Base-by-base conservation (phyloP, 2,329 filamentous ascomycete species). In the Cadophora sp. region DNA sequence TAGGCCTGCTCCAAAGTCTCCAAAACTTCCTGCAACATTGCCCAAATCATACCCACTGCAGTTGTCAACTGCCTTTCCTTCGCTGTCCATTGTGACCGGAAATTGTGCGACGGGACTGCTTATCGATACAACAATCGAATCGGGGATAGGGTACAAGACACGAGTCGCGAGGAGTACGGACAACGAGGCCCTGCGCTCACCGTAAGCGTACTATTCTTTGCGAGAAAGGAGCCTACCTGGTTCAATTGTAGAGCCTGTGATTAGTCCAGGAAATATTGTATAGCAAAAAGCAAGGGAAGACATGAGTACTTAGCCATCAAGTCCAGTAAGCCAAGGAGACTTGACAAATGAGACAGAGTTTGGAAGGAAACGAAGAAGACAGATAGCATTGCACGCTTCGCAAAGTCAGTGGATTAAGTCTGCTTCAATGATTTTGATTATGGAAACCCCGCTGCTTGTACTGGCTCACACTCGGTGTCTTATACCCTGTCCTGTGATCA, bases 281-380 rank as follows among this genome's bases (percentile, higher is more conserved):
- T 64, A 56, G 48, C 62, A 64, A 64, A 43, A 64, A 4, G 16
- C 50, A 64, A 64, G 62, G 26, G 37, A 64, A 64, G 24, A 64
- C 62, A 64, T 1, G 3, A 12, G 4, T 53, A 53, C 50, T 53
- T 53, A 29, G 26, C 50, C 26, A 4, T 53, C 26, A 19, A 27
- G 26, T 31, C 50, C 26, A 53, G 22, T 11, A 26, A 26, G 48
- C 48, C 12, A 51, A 51, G 11, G 48, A 51, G 48, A 51, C 16
- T 27, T 51, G 48, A 51, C 48, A 51, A 26, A 51, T 27, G 48
- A 51, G 24, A 51, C 22, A 27, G 48, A 51, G 48, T 16, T 9
- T 9, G 7, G 37, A 43, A 43, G 37, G 31, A 34, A 34, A 43
- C 3, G 24, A 11, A 63, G n/a, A 11, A 40, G 22, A 43, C 0